These are phyloP conservation scores for Apophysomyces variabilis DNA, from an alignment of 371 early-diverging fungal species.

Conservation along the genomic window DNA sequence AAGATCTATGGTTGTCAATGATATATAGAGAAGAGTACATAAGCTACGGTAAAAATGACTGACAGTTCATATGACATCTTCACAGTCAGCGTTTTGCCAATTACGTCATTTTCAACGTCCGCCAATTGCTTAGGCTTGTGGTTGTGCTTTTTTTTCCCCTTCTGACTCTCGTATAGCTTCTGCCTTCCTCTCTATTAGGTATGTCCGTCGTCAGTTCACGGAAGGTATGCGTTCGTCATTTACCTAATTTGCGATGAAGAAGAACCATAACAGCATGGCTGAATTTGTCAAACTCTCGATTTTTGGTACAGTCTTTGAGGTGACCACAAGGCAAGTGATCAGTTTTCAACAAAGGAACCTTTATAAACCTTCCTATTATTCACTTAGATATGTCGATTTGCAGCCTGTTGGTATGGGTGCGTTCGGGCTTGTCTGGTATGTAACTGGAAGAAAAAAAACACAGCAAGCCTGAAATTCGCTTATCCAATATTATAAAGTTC, in stretches of 20 bases:
- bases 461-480: not conserved
- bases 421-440: conserved; percentile 95
- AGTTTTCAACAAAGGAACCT: not conserved
- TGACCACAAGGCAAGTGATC: conserved; percentile 75
- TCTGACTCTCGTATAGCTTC: not conserved
- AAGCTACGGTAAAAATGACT: not conserved
- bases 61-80: too few species aligned
- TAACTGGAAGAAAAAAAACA: not conserved
- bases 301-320: conserved; percentile 94
- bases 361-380: not conserved
- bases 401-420: conserved; percentile 98
- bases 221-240: not conserved
- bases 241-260: not conserved
- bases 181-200: not conserved
- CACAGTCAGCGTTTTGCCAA: too few species aligned
- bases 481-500: conserved; percentile 60
- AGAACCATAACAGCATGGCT: conserved; percentile 56
- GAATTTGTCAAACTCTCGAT: conserved; percentile 87
- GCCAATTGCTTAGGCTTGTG: not conserved
- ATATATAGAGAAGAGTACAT: too few species aligned
- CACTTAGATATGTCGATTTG: conserved; percentile 81
- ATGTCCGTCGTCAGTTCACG: not conserved
- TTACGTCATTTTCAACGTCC: not conserved
- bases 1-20: too few species aligned
- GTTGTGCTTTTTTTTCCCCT: not conserved